Conservation (phyloP, 805 yeast species). For the Sugiyamaella marilandica region DNA sequence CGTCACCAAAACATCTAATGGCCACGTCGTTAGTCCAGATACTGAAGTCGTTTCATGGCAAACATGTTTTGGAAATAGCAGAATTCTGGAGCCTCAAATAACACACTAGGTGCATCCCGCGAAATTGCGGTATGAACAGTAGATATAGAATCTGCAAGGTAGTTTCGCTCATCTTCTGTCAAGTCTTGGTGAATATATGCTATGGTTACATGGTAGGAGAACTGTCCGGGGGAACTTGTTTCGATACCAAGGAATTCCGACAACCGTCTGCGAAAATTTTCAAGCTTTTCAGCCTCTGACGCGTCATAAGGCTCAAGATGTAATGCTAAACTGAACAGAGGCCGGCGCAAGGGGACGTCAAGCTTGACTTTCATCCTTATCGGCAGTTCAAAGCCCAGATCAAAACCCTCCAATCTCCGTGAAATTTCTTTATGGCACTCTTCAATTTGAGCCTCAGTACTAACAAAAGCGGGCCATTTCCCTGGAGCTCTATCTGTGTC, state of each 20-base stretch:
- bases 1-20: too few relatives aligned
- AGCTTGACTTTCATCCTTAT: slow-evolving; percentile 6
- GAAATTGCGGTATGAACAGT: neutral
- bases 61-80: slow-evolving; percentile 6
- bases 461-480: slow-evolving; percentile 1
- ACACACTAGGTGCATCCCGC: neutral
- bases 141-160: neutral
- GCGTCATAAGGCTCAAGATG: slow-evolving; percentile 1
- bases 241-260: slow-evolving; percentile 1
- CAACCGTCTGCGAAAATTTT: neutral
- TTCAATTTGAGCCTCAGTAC: slow-evolving; percentile 1
- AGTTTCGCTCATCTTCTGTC: neutral
- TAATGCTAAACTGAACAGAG: neutral
- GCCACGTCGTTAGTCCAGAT: neutral
- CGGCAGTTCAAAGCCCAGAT: slow-evolving; percentile 1
- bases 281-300: neutral
- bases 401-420: neutral
- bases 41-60: slow-evolving; percentile 1
- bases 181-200: slow-evolving; percentile 2
- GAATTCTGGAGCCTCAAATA: slow-evolving; percentile 8
- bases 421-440: neutral
- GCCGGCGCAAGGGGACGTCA: neutral
- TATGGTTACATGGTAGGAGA: slow-evolving; percentile 2
- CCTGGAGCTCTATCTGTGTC: neutral
- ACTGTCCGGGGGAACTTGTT: neutral